Percentiles rank a stretch among this genome's conserved stretches.
Evolutionary conservation across 1,284 basidiomycete genomes (phyloP).

Genomic region (Apiotrichum mycotoxinovorans): DNA sequence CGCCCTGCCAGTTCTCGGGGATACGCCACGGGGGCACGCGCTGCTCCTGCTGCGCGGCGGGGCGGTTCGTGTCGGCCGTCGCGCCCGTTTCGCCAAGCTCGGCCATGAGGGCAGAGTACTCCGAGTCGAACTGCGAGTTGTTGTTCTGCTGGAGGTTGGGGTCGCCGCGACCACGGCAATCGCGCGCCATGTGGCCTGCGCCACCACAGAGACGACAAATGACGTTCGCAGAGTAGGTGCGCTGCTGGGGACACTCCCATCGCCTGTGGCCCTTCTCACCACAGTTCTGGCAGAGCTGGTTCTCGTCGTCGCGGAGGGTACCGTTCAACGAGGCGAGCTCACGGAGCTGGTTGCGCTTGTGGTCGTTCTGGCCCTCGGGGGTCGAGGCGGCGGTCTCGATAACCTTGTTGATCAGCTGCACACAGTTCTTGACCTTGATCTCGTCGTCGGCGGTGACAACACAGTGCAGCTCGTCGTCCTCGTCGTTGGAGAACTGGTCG

Average conservation of each 20-base stretch:
- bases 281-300: slow-evolving; percentile 98
- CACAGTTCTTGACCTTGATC: slow-evolving; percentile 85
- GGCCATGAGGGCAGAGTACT: slow-evolving; percentile 96
- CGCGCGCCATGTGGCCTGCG: slow-evolving; percentile 91
- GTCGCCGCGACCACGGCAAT: slow-evolving; percentile 66
- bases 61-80: slow-evolving; percentile 26
- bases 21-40: slow-evolving; percentile 54
- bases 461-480: slow-evolving; percentile 98
- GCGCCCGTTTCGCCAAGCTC: slow-evolving; percentile 82
- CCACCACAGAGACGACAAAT: slow-evolving; percentile 95
- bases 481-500: slow-evolving; percentile 88
- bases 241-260: slow-evolving; percentile 94
- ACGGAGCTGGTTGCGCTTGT: slow-evolving; percentile 97
- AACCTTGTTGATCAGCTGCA: slow-evolving; percentile 92
- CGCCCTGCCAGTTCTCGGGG: slow-evolving; percentile 52
- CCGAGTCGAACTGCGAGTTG: slow-evolving; percentile 73
- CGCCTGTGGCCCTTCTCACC: slow-evolving; percentile 80
- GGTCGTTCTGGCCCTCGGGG: slow-evolving; percentile 98
- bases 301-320: slow-evolving; percentile 98
- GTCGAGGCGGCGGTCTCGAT: slow-evolving; percentile 99
- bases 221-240: slow-evolving; percentile 95
- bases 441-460: slow-evolving; percentile 90
- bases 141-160: slow-evolving; percentile 50
- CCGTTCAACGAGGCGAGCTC: slow-evolving; percentile 97
- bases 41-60: slow-evolving; percentile 27